Percentiles rank a stretch among this genome's conserved stretches.
phyloP scores from a whole-genome alignment of 805 yeast species.

The Hanseniaspora mollemarum region DNA sequence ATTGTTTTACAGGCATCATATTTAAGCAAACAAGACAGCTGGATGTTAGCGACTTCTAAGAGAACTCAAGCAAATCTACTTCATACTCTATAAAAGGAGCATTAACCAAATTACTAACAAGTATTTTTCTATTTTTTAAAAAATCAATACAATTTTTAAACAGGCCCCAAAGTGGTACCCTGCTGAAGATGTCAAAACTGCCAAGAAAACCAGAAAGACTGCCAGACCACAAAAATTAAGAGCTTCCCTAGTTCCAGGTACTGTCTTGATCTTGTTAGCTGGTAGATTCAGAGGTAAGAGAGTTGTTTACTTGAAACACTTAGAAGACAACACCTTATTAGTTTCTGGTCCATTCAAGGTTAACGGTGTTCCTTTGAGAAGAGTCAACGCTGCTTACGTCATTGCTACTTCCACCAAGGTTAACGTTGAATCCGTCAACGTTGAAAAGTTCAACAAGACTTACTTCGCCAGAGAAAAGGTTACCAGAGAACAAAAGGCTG shows the following conservation, averaged over 20 bases:
- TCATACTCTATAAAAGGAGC: background rate
- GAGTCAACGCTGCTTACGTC: slow-evolving; percentile 97
- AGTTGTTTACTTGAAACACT: slow-evolving; percentile 92
- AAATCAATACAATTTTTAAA: slow-evolving; percentile 10
- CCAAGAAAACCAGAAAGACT: slow-evolving; percentile 83
- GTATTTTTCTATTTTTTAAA: background rate
- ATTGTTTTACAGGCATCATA: too few species aligned
- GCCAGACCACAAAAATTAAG: slow-evolving; percentile 90
- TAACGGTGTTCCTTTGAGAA: slow-evolving; percentile 98
- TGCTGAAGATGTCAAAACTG: slow-evolving; percentile 79
- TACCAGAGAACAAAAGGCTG: slow-evolving; percentile 72
- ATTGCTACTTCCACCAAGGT: slow-evolving; percentile 96
- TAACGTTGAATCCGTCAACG: slow-evolving; percentile 66
- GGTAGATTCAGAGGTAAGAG: slow-evolving; percentile 99
- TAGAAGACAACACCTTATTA: slow-evolving; percentile 95
- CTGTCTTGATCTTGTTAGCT: slow-evolving; percentile 92
- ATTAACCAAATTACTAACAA: slow-evolving; percentile 8
- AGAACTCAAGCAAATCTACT: too few species aligned
- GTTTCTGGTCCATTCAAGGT: slow-evolving; percentile 99
- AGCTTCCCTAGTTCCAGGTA: slow-evolving; percentile 93
- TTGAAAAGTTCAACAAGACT: slow-evolving; percentile 80
- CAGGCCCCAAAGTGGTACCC: slow-evolving; percentile 89
- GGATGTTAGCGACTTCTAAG: too few species aligned
- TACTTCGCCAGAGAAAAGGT: slow-evolving; percentile 95
- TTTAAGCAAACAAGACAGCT: too few species aligned